Evolutionary conservation across 768 basidiomycete genomes (phyloP).

Genomic region (Podaxis pistillaris): DNA sequence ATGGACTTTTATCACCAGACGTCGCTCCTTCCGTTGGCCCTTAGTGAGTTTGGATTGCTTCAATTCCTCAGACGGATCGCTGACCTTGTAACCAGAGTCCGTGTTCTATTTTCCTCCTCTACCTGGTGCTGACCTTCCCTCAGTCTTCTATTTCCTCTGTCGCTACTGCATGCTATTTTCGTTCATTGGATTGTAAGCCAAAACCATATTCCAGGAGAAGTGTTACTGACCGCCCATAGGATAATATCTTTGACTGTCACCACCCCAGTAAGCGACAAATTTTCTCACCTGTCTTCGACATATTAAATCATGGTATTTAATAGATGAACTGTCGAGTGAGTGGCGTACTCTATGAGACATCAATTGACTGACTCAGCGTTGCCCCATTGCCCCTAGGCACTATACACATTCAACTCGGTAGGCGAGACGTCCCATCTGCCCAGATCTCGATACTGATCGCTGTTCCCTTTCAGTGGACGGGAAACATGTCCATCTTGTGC

Average conservation of each 20-base stretch:
- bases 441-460: not conserved
- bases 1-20: conserved; percentile 57
- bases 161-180: conserved; percentile 72
- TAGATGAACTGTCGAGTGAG: conserved; percentile 63
- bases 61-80: not conserved
- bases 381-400: conserved; percentile 36
- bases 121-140: conserved; percentile 1
- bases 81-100: not conserved
- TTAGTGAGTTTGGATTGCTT: conserved; percentile 44
- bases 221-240: conserved; percentile 30
- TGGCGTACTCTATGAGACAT: conserved; percentile 12
- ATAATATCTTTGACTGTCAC: conserved; percentile 56
- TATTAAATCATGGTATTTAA: conserved; percentile 8
- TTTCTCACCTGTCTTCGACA: conserved; percentile 13
- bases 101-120: conserved; percentile 21
- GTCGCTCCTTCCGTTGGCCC: conserved; percentile 66
- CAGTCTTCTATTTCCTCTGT: conserved; percentile 66
- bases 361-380: not conserved
- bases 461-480: conserved; percentile 44
- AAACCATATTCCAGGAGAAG: not conserved
- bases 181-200: conserved; percentile 58
- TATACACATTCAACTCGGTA: conserved; percentile 71
- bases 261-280: conserved; percentile 34
- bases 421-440: conserved; percentile 17
- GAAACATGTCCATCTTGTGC: conserved; percentile 64